Base-by-base conservation (phyloP, 306 rosid genomes). In the Glycine latifolia region DNA sequence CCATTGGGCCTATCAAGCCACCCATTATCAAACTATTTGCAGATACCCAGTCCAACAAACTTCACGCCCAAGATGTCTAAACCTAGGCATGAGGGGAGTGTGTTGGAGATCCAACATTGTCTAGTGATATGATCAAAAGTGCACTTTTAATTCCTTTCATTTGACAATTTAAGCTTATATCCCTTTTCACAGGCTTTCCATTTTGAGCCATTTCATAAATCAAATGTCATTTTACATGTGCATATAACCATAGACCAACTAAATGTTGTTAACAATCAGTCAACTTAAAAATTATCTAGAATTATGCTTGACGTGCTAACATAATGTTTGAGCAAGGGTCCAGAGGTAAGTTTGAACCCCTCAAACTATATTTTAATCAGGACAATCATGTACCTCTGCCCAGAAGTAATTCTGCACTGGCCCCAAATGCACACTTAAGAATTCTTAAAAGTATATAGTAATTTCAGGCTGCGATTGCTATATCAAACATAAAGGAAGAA, bases 401-500 rank as follows among this genome's bases (percentile, higher is more conserved):
- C 41, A 75, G 62, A 65, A 66, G 44, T 33, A 74, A 14, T 55
- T 66, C 12, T 73, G 6, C 70, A 55, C 33, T 33, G 53, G 4
- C 63, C 76, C 63, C 69, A 74, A 9, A 81, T 8, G 17, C 67
- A 41, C 9, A 50, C 49, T 26, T 65, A 49, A 67, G 55, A 67
- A 78, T 65, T 68, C 15, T 37, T 47, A 59, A 72, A 63, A 37
- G 33, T 60, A 50, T 60, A 58, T n/a, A 49, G 63, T 77, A 63
- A 47, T 77, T 58, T 70, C 75, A 68, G 80, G 69, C 39, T 62
- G 63, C 72, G 67, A 67, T 54, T 62, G 63, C 72, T 70, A 62
- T 54, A 65, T 67, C 52, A 73, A 75, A 56, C 41, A 72, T 58
- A 54, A 76, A 61, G 76, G 55, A 85, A 59, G 86, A 43, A 84